Base-by-base conservation (phyloP, 2,329 filamentous ascomycete species). In the Xylariaceae sp. region DNA sequence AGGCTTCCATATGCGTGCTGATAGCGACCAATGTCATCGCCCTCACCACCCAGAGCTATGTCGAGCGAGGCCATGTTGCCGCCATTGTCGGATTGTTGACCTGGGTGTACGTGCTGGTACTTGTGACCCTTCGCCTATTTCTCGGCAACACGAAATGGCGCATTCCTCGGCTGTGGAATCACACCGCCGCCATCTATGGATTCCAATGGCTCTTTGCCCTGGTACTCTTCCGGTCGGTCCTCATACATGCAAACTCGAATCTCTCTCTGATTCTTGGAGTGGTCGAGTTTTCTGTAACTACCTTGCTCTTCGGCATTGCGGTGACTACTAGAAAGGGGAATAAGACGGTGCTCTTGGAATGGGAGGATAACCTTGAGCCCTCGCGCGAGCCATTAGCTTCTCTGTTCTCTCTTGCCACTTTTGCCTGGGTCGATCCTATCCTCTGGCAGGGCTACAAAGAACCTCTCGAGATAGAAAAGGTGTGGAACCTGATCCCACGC, bases 291-390 rank as follows among this genome's bases (percentile, higher is more conserved):
- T 68, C 70, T 2, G 67, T 97, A 43, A 78, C 76, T 5, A 82
- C 83, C 1, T 59, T 94, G 9, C 73, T 98, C 9, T 81, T 88
- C 37, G 61, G 76, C 31, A 81, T 96, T 58, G 79, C 87, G 30
- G 63, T 94, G 40, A 85, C 81, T 36, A 94, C 88, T 46, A 81
- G 92, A 48, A 92, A 88, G 65, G 92, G 92, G 31, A 97, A 97
- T 63, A 92, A 88, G 63, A 80, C 84, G 3, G 85, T 98, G 9
- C 65, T 89, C 31, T 62, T 97, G 55, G 88, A 95, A 62, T 89
- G 89, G 70, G 89, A 96, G 62, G 87, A 85, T 44, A 84, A 83
- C 21, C 77, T 98, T 36, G 79, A 90, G 55, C 92, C 92, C 14
- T 90, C 89, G 3, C 80, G 76, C 46, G 89, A 98, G 60, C 87